Conservation (phyloP, 2,329 filamentous ascomycete species). For the Paramyrothecium roridum region DNA sequence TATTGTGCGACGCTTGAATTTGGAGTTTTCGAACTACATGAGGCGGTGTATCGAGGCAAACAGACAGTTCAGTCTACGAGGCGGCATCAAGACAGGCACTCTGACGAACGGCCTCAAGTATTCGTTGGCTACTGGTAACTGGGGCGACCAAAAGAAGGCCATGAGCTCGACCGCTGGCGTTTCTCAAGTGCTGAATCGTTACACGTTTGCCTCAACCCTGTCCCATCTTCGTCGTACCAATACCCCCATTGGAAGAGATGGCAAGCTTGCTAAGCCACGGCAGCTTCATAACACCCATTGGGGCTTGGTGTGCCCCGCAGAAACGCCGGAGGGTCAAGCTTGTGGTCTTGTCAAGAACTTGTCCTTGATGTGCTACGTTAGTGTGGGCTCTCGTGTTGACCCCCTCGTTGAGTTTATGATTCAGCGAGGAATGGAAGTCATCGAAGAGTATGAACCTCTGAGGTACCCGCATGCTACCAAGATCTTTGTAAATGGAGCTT, state of each 20-base stretch:
- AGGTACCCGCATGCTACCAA: slow-evolving; percentile 91
- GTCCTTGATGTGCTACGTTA: slow-evolving; percentile 97
- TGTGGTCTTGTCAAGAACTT: slow-evolving; percentile 98
- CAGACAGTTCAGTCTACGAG: slow-evolving; percentile 83
- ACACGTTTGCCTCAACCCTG: slow-evolving; percentile 93
- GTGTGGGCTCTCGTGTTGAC: slow-evolving; percentile 86
- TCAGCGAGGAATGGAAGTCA: slow-evolving; percentile 88
- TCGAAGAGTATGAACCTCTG: slow-evolving; percentile 89
- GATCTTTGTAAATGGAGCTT: slow-evolving; percentile 96
- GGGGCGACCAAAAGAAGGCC: slow-evolving; percentile 99
- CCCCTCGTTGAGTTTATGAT: slow-evolving; percentile 96
- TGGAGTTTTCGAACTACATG: slow-evolving; percentile 86
- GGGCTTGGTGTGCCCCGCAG: slow-evolving; percentile 94
- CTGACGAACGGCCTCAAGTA: slow-evolving; percentile 95
- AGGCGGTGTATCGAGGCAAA: slow-evolving; percentile 88
- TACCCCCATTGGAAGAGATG: slow-evolving; percentile 94
- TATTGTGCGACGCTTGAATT: slow-evolving; percentile 85
- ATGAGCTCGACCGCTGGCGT: slow-evolving; percentile 93
- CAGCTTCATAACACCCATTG: slow-evolving; percentile 99
- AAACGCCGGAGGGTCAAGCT: slow-evolving; percentile 96
- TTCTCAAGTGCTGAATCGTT: slow-evolving; percentile 95
- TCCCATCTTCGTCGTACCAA: slow-evolving; percentile 97
- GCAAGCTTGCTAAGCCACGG: slow-evolving; percentile 95
- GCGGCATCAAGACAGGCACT: slow-evolving; percentile 87
- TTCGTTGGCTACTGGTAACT: slow-evolving; percentile 95